Evolutionary conservation across 257 asterid genomes (phyloP), one percentile per base, ranked within the genome.

Genomic region (Gentiana straminea): DNA sequence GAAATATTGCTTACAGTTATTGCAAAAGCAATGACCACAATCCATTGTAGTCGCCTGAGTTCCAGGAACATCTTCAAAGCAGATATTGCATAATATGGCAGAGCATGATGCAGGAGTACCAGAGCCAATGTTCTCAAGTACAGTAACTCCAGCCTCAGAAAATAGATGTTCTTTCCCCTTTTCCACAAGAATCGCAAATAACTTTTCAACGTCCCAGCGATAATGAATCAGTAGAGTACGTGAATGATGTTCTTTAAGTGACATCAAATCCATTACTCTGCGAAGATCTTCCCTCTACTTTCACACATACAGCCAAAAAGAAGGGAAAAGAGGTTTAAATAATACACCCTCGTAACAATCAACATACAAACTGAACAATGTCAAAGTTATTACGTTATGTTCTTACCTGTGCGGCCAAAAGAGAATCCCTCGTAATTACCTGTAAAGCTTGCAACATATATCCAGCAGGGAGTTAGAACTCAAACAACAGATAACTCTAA

Each of bases 1-100:
- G 36, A 56, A 44, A 32, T 43, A 65, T 52, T 68, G 55, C 95
- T 85, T 70, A 92, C 99, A 92, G 55, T 43, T 70, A 75, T 83
- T 84, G 86, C 99, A 92, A 72, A 92, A 92, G 73, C 76, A 78
- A 77, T 92, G 99, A 50, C 95, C 95, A 64, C 97, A 92, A 63
- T 83, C 99, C 99, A 88, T 85, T 68, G 59, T 71, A 33, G 94
- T 92, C 63, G 63, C 65, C 64, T 78, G 79, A 52, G 70, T 72
- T 55, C 75, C 79, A 4, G 76, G 80, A 50, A 83, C 76, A 45
- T 88, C 94, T 52, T 92, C 99, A 47, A 81, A 81, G 67, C 99
- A 92, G 59, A 92, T 73, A 64, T 65, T 62, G 63, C 99, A 92
- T 79, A 65, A 68, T 33, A 74, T 64, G 3, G 68, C 52, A 6